Evolutionary conservation across 2,329 filamentous ascomycete species (phyloP).

Genomic region (Metarhizium sp.): DNA sequence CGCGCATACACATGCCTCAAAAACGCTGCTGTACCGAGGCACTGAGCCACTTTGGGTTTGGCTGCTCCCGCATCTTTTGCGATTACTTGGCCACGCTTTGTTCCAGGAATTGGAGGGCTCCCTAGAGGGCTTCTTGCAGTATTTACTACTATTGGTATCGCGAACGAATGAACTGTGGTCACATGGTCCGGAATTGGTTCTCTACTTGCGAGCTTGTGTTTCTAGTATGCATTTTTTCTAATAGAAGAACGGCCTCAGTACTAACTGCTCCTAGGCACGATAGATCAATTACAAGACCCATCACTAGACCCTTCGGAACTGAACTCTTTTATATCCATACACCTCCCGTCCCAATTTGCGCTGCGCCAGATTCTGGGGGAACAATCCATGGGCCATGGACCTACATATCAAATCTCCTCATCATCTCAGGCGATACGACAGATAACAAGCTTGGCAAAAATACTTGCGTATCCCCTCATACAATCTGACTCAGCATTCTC

Average conservation of each 20-base stretch:
- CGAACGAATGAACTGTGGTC: constrained; percentile 39
- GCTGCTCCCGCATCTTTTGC: constrained; percentile 50
- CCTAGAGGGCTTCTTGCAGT: constrained; percentile 44
- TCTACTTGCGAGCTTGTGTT: constrained; percentile 40
- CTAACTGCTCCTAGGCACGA: constrained; percentile 18
- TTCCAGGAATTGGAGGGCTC: constrained; percentile 38
- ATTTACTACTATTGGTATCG: constrained; percentile 35
- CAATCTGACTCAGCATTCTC: constrained; percentile 23
- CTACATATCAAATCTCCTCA: constrained; percentile 29
- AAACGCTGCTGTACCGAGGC: constrained; percentile 41
- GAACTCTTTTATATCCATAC: constrained; percentile 18
- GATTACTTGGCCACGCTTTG: constrained; percentile 42
- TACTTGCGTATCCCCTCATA: constrained; percentile 31
- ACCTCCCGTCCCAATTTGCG: constrained; percentile 30
- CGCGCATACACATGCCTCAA: constrained; percentile 30
- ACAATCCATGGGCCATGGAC: constrained; percentile 14
- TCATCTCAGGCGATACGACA: constrained; percentile 37
- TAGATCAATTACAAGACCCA: constrained; percentile 26
- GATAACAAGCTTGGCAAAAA: constrained; percentile 31
- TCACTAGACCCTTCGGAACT: constrained; percentile 15
- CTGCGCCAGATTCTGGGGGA: constrained; percentile 25
- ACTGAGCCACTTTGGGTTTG: constrained; percentile 56
- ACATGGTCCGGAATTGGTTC: constrained; percentile 30
- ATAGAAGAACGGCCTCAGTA: neutral
- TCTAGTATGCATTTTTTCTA: constrained; percentile 26